phyloP scores from a whole-genome alignment of 768 basidiomycete genomes.

The Lentinula aciculospora region DNA sequence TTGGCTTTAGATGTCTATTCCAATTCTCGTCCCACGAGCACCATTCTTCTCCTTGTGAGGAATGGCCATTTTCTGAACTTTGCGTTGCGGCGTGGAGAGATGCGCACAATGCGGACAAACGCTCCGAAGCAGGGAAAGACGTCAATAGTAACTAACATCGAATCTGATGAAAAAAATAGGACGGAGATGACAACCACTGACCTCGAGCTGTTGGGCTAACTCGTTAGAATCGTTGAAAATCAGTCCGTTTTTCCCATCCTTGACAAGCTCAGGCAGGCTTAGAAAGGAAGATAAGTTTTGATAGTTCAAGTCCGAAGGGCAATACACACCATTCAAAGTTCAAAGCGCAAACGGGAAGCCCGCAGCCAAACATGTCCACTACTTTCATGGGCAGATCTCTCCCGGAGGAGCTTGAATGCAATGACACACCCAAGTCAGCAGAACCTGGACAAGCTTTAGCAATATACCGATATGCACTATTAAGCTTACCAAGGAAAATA shows the following conservation, averaged over 20 bases:
- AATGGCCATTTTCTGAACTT: slow-evolving; percentile 14
- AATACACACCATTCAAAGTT: slow-evolving; percentile 69
- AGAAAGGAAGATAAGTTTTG: neutral
- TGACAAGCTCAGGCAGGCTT: slow-evolving; percentile 85
- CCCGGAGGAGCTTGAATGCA: slow-evolving; percentile 88
- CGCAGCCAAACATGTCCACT: slow-evolving; percentile 99
- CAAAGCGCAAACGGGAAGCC: slow-evolving; percentile 87
- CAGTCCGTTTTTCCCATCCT: slow-evolving; percentile 77
- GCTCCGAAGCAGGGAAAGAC: slow-evolving; percentile 52
- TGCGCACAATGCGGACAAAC: slow-evolving; percentile 45
- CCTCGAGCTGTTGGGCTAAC: slow-evolving; percentile 70
- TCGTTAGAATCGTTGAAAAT: slow-evolving; percentile 65
- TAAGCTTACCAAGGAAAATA: slow-evolving; percentile 53
- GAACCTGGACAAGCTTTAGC: slow-evolving; percentile 46
- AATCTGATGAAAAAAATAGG: neutral
- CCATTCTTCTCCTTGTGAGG: slow-evolving; percentile 31
- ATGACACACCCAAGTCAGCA: slow-evolving; percentile 85
- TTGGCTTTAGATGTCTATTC: slow-evolving; percentile 59
- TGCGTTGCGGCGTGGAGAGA: slow-evolving; percentile 33
- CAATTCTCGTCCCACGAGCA: slow-evolving; percentile 84
- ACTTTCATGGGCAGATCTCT: slow-evolving; percentile 98
- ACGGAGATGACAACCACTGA: slow-evolving; percentile 19
- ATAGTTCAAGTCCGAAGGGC: slow-evolving; percentile 1
- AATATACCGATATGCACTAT: neutral
- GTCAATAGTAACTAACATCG: slow-evolving; percentile 44